Evolutionary conservation across 2,329 filamentous ascomycete genomes (phyloP).

Genomic region (Aspergillus sp.): DNA sequence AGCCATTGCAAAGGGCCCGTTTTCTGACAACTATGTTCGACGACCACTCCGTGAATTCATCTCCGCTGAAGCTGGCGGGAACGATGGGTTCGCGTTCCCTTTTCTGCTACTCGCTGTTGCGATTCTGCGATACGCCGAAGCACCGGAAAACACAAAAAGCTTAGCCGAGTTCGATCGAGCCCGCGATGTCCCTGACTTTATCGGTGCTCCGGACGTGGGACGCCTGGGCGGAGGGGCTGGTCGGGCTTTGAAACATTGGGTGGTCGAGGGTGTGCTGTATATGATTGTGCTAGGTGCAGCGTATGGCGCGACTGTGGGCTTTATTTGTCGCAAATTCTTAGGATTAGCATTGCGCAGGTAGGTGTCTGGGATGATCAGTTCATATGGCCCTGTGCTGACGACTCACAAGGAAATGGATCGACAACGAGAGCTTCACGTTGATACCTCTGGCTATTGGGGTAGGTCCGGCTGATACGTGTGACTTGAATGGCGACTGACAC

Average conservation of each 20-base stretch:
- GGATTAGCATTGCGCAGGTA: constrained; percentile 38
- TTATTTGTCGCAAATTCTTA: constrained; percentile 47
- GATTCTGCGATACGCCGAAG: constrained; percentile 55
- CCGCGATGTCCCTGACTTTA: constrained; percentile 24
- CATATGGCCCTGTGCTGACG: neutral
- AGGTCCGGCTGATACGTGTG: constrained; percentile 9
- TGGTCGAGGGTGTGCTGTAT: constrained; percentile 61
- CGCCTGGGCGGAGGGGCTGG: constrained; percentile 53
- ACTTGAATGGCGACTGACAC: neutral
- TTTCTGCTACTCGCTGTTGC: constrained; percentile 60
- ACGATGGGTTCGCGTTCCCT: constrained; percentile 63
- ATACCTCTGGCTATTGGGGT: constrained; percentile 53
- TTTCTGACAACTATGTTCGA: constrained; percentile 61
- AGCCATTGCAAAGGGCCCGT: constrained; percentile 61
- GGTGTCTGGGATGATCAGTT: neutral
- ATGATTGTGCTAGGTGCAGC: constrained; percentile 54
- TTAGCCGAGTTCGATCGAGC: constrained; percentile 18
- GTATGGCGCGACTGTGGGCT: constrained; percentile 56
- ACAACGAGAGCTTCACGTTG: constrained; percentile 55
- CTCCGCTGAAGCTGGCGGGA: constrained; percentile 61
- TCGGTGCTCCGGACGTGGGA: constrained; percentile 45
- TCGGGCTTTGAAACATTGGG: constrained; percentile 56
- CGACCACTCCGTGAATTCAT: constrained; percentile 60
- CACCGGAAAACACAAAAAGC: constrained; percentile 18
- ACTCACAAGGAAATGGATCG: constrained; percentile 52